Evolutionary conservation across 768 basidiomycete species (phyloP).

Genomic region (Tricholomella constricta): DNA sequence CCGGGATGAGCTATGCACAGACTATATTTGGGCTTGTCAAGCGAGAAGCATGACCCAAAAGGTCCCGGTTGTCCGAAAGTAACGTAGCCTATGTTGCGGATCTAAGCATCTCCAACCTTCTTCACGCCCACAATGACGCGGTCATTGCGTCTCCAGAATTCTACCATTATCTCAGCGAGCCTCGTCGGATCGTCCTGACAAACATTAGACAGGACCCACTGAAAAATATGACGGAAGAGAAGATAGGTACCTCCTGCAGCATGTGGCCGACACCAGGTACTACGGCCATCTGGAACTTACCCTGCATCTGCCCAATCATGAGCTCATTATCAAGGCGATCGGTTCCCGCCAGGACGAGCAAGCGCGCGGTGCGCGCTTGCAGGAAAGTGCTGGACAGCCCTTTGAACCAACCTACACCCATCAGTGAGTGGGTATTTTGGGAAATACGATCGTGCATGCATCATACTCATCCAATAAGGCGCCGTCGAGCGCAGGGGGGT

Average conservation of each 20-base stretch:
- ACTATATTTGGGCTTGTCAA: too few relatives aligned
- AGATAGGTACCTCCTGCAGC: constrained; percentile 77
- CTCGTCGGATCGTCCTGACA: constrained; percentile 83
- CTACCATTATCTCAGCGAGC: constrained; percentile 77
- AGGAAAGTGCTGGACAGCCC: constrained; percentile 83
- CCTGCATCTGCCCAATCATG: constrained; percentile 97
- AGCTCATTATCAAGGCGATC: constrained; percentile 91
- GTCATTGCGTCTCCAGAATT: constrained; percentile 93
- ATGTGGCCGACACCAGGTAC: constrained; percentile 89
- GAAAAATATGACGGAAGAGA: constrained; percentile 3
- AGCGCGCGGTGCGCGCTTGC: constrained; percentile 71
- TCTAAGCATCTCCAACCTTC: constrained; percentile 49
- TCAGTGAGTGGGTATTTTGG: background rate
- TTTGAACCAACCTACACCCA: constrained; percentile 80
- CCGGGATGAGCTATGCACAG: too few relatives aligned
- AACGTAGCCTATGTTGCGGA: background rate
- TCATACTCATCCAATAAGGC: constrained; percentile 86
- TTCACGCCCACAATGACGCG: constrained; percentile 60
- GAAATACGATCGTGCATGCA: background rate
- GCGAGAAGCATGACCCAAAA: too few relatives aligned
- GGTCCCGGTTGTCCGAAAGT: too few relatives aligned
- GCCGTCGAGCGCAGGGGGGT: constrained; percentile 84
- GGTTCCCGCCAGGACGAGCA: constrained; percentile 90
- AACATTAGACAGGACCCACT: background rate
- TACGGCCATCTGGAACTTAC: constrained; percentile 93